Evolutionary conservation across 441 rosid genomes (phyloP), one percentile per base, ranked within the genome.

Genomic region (Biscutella laevigata): DNA sequence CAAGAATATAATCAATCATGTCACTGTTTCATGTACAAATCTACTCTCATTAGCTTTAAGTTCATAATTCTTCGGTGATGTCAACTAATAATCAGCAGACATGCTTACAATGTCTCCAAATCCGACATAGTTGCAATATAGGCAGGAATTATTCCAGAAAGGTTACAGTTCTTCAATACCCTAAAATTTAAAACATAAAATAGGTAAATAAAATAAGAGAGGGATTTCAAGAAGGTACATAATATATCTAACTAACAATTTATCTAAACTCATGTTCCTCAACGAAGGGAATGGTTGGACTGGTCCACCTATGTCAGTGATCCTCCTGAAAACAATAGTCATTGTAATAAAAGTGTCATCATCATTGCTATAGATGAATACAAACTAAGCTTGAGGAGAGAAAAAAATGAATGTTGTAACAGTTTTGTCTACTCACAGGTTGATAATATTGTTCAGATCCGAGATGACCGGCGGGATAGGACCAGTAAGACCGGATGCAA

Each of bases 401-500:
- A 17, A 19, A 28, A 53, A 39, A 3, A 11, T 29, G 35, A 28
- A 36, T 9, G 6, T 57, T 16, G 34, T 32, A 49, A 53, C 54
- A 43, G 43, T 24, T 43, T 33, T 68, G 15, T 59, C 43, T 48
- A 69, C 95, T 80, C 70, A 85, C 95, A 86, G 47, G 32, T 69
- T 63, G 17, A 0, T 4, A 39, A 86, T 69, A 9, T 65, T 54
- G 50, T 44, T 55, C 74, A 81, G 60, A 47, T 15, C 29, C 12
- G 86, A 79, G 52, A 83, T 62, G 30, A 34, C 62, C 8, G 83
- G 38, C 25, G 83, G 88, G 66, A 86, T 76, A 9, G 83, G 84
- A 50, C 91, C 95, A 28, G 59, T 32, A 22, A 83, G 80, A 60
- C 86, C 91, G 66, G 82, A 77, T 54, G 78, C 81, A 15, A 67